Base-by-base conservation (phyloP, 2,329 filamentous ascomycete species). In the Trichophyton verrucosum region DNA sequence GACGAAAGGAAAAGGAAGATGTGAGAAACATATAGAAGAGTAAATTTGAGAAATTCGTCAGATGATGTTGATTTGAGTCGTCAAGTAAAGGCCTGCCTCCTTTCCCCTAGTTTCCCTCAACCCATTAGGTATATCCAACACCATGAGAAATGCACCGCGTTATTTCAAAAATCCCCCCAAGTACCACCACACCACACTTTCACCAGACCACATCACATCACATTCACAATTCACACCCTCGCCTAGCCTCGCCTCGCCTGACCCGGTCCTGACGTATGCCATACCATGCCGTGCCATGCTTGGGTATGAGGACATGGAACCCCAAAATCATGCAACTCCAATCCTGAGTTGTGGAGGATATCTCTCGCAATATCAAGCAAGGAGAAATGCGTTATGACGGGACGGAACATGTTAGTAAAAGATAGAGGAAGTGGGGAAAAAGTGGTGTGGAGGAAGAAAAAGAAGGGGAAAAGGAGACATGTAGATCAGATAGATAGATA, bases 101-200 rank as follows among this genome's bases (percentile, higher is more conserved):
- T 30, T 55, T 55, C 51, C 51, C 51, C 62, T 44, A 61, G 53
- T 59, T 51, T 38, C 33, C 44, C 61, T 58, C 61, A 59, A 62
- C 59, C 61, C 38, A 55, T 67, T 72, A 72, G 72, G 72, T 55
- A 55, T 74, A 75, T 74, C 72, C 63, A 74, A 74, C 72, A 75
- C 72, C 72, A 69, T 70, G 67, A 71, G 66, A 72, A 72, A 74
- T 74, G 72, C 71, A 73, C 58, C 60, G 51, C 30, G 47, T 46
- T 58, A 60, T 58, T 30, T n/a, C 22, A 55, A 55, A 55, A 36
- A 36, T 36, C 27, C 51, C 30, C 51, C 51, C 51, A 27, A 36
- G 27, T 27, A 55, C 15, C 51, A 55, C 22, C 51, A 33, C 13
- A n/a, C 27, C 15, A 11, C 30, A 56, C 36, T 38, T 13, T 38